These are phyloP conservation scores for Serendipita sp. DNA, from an alignment of 768 basidiomycete species.

Conservation along the genomic window DNA sequence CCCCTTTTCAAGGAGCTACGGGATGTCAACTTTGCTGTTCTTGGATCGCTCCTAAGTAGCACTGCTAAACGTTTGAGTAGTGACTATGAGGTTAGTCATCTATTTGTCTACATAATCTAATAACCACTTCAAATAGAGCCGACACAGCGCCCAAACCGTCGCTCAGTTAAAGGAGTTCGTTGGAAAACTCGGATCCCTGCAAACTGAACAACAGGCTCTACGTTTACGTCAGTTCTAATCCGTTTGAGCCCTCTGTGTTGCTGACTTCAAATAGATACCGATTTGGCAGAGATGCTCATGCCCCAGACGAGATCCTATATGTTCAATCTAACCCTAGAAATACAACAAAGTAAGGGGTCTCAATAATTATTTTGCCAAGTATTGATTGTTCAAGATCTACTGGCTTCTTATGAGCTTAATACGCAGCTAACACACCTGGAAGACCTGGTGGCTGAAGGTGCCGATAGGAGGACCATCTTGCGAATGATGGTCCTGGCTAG, in stretches of 20 bases:
- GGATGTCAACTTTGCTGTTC: constrained; percentile 82
- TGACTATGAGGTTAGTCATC: constrained; percentile 61
- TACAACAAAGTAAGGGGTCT: constrained; percentile 68
- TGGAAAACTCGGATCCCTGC: constrained; percentile 81
- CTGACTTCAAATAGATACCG: constrained; percentile 50
- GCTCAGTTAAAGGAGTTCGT: constrained; percentile 90
- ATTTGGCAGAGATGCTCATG: constrained; percentile 80
- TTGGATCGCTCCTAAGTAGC: constrained; percentile 66
- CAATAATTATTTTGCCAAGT: not conserved
- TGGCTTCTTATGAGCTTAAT: constrained; percentile 76
- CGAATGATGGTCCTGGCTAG: constrained; percentile 77
- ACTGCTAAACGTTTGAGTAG: constrained; percentile 76
- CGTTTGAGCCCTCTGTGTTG: not conserved
- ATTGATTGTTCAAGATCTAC: constrained; percentile 44
- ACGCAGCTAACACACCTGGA: constrained; percentile 77
- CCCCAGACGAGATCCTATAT: constrained; percentile 69
- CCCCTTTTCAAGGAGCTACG: constrained; percentile 67
- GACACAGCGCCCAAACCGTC: constrained; percentile 78
- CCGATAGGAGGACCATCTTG: constrained; percentile 61
- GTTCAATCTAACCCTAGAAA: constrained; percentile 85
- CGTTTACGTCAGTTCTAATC: constrained; percentile 56
- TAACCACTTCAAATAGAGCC: constrained; percentile 32
- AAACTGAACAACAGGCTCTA: constrained; percentile 80
- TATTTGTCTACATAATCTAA: not conserved
- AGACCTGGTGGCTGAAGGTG: constrained; percentile 75